These are phyloP conservation scores for Talaromyces verruculosus DNA, from an alignment of 2,329 filamentous ascomycete genomes.

Conservation along the genomic window DNA sequence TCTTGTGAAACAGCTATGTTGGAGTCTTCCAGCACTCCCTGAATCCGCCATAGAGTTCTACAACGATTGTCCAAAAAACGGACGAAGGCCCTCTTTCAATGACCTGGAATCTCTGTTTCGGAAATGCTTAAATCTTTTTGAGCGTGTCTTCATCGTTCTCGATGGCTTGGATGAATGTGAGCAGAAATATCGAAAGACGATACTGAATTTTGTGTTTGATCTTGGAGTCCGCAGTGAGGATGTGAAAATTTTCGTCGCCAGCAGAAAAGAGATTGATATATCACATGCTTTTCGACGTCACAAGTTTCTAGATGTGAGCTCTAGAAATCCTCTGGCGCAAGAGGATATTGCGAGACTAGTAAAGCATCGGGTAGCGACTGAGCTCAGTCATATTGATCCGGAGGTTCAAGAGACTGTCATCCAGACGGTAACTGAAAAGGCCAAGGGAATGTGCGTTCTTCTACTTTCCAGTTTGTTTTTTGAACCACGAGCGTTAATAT, in stretches of 20 bases:
- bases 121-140: constrained; percentile 10
- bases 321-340: background rate
- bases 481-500: background rate
- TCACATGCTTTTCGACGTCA: background rate
- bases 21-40: constrained; percentile 12
- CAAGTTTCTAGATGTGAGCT: background rate
- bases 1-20: constrained; percentile 22
- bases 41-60: constrained; percentile 5
- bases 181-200: constrained; percentile 11
- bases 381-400: constrained; percentile 16
- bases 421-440: constrained; percentile 16
- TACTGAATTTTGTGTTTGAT: constrained; percentile 3
- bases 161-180: constrained; percentile 22
- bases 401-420: constrained; percentile 8
- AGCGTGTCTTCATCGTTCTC: constrained; percentile 14
- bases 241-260: constrained; percentile 19
- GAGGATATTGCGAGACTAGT: constrained; percentile 16
- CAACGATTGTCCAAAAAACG: constrained; percentile 5
- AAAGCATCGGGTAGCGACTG: constrained; percentile 13
- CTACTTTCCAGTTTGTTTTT: background rate
- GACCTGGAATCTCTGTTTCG: constrained; percentile 14
- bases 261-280: constrained; percentile 18
- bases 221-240: background rate
- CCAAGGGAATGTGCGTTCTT: constrained; percentile 19
- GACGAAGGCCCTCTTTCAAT: constrained; percentile 9